Conservation (phyloP, 176 grass and related monocot species). For the Ananas comosus region DNA sequence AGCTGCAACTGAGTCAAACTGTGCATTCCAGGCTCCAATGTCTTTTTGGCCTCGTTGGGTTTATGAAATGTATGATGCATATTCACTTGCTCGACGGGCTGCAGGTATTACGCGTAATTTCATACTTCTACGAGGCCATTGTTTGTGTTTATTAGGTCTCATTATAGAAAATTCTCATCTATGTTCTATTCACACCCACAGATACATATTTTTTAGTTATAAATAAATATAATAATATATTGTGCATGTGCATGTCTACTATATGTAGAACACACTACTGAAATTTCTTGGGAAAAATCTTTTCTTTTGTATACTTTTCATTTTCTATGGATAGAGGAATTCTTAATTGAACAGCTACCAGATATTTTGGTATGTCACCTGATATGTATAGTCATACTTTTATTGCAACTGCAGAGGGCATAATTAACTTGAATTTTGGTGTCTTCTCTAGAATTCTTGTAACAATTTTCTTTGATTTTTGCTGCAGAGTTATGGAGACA, state of each 20-base stretch:
- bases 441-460: neutral
- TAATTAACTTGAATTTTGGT: neutral
- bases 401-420: no score
- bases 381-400: no score
- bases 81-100: constrained; percentile 63
- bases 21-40: constrained; percentile 42
- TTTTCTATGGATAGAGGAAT: no score
- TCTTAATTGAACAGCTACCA: no score
- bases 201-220: no score
- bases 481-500: constrained; percentile 69
- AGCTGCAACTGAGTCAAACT: constrained; percentile 23
- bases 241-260: no score
- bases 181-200: neutral
- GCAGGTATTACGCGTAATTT: constrained; percentile 43
- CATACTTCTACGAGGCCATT: neutral
- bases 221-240: no score
- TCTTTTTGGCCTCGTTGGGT: constrained; percentile 86
- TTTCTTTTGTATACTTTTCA: no score
- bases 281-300: no score
- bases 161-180: neutral
- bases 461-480: neutral
- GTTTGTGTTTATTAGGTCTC: neutral
- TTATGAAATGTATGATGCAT: constrained; percentile 91
- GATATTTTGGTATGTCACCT: no score
- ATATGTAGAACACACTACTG: no score